Conservation (phyloP, 768 basidiomycete species). For the Boletus reticuloceps region DNA sequence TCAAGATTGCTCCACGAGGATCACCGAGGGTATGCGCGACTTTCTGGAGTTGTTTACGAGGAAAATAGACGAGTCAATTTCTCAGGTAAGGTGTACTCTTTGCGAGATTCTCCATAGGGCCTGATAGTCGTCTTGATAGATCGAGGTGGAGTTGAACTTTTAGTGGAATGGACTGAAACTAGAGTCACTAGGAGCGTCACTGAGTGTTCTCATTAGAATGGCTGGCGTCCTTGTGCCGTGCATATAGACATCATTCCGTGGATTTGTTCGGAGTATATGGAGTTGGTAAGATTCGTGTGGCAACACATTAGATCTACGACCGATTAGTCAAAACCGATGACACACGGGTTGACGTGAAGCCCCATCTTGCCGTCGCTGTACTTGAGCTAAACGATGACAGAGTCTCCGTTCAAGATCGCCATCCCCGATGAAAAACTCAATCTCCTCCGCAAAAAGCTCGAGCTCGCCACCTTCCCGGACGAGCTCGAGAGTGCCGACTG, state of each 20-base stretch:
- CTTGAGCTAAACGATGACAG: slow-evolving; percentile 15
- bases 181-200: no score
- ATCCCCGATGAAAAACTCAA: slow-evolving; percentile 43
- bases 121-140: not conserved
- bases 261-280: no score
- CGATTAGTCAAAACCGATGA: no score
- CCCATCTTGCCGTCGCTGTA: no score
- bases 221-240: no score
- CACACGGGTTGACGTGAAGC: no score
- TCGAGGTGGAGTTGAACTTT: not conserved
- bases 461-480: slow-evolving; percentile 50
- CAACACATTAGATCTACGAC: no score
- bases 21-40: not conserved
- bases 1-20: not conserved
- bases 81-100: not conserved
- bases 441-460: slow-evolving; percentile 45
- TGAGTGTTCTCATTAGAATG: no score
- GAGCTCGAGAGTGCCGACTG: slow-evolving; percentile 51
- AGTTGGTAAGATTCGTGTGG: no score
- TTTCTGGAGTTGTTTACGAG: not conserved
- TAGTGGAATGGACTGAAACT: not conserved
- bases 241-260: no score
- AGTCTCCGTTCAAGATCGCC: slow-evolving; percentile 46
- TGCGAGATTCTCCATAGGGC: not conserved
- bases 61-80: not conserved